phyloP scores from a whole-genome alignment of 495 filamentous ascomycete species.

The Evansstolkia leycettana region DNA sequence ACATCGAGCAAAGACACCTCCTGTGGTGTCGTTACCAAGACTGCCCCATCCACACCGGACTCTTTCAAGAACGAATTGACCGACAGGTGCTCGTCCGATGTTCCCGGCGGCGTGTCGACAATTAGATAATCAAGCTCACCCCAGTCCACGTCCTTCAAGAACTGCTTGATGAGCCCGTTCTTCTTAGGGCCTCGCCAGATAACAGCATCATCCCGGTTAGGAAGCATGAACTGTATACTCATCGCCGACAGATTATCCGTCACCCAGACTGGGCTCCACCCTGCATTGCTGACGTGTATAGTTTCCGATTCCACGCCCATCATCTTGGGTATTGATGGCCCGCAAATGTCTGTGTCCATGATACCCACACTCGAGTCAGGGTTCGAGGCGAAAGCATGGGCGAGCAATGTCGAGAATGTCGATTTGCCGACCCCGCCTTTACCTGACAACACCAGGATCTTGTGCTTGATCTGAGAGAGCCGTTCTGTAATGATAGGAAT shows the following conservation, averaged over 20 bases:
- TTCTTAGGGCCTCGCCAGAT: conserved; percentile 98
- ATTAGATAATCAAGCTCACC: conserved; percentile 85
- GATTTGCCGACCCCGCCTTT: conserved; percentile 97
- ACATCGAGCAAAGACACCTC: conserved; percentile 90
- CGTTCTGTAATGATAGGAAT: conserved; percentile 76
- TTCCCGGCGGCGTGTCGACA: conserved; percentile 92
- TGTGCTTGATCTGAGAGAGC: conserved; percentile 71
- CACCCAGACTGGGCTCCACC: conserved; percentile 93
- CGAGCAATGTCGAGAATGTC: conserved; percentile 77
- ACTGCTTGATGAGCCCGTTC: conserved; percentile 95
- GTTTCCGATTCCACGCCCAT: conserved; percentile 89
- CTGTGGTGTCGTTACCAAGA: conserved; percentile 89
- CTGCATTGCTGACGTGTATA: conserved; percentile 70
- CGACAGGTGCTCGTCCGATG: conserved; percentile 85
- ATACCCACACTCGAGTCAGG: conserved; percentile 67
- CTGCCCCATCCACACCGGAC: conserved; percentile 80
- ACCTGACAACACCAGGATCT: conserved; percentile 81
- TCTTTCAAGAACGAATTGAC: conserved; percentile 83
- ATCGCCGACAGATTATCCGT: conserved; percentile 84
- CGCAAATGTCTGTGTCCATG: conserved; percentile 96
- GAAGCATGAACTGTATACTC: conserved; percentile 97
- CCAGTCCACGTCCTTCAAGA: conserved; percentile 95
- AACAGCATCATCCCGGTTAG: conserved; percentile 79
- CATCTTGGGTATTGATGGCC: conserved; percentile 93
- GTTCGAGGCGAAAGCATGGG: conserved; percentile 75